Percentiles rank a stretch among this genome's conserved stretches.
Evolutionary conservation across 495 filamentous ascomycete genomes (phyloP).

Genomic region (Gamarada debralockiae): DNA sequence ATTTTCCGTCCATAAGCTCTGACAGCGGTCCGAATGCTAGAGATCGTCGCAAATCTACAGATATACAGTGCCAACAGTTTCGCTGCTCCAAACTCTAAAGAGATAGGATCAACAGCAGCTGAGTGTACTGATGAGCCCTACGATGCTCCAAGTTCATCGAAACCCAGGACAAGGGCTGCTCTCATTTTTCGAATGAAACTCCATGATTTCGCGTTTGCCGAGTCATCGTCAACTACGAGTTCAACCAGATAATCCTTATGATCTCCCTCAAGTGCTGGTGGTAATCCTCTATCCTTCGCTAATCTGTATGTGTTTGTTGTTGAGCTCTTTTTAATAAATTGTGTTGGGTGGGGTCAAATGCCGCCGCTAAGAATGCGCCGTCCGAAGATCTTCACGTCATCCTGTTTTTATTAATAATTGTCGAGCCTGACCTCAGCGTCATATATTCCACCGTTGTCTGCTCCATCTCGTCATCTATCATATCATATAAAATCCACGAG

Average conservation of each 20-base stretch:
- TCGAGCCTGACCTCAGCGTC: too few species aligned
- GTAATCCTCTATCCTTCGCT: not conserved
- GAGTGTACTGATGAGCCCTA: conserved; percentile 5
- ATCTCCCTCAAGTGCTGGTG: not conserved
- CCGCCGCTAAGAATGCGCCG: too few species aligned
- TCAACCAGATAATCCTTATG: not conserved
- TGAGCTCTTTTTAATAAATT: not conserved
- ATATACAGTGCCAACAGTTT: conserved; percentile 58
- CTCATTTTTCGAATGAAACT: conserved; percentile 54
- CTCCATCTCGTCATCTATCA: too few species aligned
- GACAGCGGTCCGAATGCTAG: conserved; percentile 70
- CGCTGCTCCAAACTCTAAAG: conserved; percentile 27
- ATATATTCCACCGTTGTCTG: too few species aligned
- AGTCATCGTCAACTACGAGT: conserved; percentile 39
- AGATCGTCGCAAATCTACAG: conserved; percentile 70
- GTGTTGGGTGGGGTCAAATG: not conserved
- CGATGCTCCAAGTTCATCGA: conserved; percentile 46
- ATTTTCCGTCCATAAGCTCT: conserved; percentile 60
- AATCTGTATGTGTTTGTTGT: not conserved
- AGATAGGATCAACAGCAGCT: conserved; percentile 3
- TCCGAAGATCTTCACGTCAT: too few species aligned
- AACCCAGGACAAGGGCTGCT: conserved; percentile 49
- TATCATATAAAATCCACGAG: too few species aligned
- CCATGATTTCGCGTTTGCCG: conserved; percentile 63
- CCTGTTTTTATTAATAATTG: too few species aligned